Base-by-base conservation (phyloP, 371 early-diverging fungal genomes). In the Homolaphlyctis polyrhiza region DNA sequence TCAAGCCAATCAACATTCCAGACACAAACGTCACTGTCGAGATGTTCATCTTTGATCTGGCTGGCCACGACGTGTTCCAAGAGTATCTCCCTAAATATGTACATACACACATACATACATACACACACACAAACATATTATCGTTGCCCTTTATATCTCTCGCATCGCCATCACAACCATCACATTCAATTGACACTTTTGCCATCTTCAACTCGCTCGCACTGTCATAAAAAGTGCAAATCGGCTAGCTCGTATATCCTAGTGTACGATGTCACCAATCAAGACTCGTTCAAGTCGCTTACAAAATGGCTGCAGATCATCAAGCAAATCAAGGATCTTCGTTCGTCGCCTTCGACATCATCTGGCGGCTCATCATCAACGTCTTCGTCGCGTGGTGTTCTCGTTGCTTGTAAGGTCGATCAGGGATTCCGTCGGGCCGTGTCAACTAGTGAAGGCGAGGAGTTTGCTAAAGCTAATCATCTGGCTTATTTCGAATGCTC, bases 1-100 rank as follows among this genome's bases (percentile, higher is more conserved):
- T 77, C 54, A 80, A 80, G 39, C 63, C 70, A 18, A 70, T 80
- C 55, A 73, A 77, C 54, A 75, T 80, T 45, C 75, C 77, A n/a
- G 77, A 80, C 35, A 68, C 71, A 14, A 63, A 68, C 57, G 63
- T 65, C n/a, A 66, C 77, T 14, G 69, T 77, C 28, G 80, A 80
- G 51, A 30, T 80, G 55, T 80, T 69, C 63, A 58, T 80, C 23
- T 63, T 66, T 54, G 80, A 80, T 49, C 35, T 77, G 1, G 75
- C 65, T 5, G 77, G 80, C 14, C 65, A 74, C 47, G 80, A 80
- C 5, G 69, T 74, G 4, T 75, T 80, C 55, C 29, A 49, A 25
- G 77, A 77, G 49, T 69, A 67, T 27, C 34, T 60, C 47, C 62
- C 69, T 16, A 74, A 73, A 70, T 80, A 74, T 57, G 77, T 75